Evolutionary conservation across 768 basidiomycete genomes (phyloP).

Genomic region (Fomitopsis serialis): DNA sequence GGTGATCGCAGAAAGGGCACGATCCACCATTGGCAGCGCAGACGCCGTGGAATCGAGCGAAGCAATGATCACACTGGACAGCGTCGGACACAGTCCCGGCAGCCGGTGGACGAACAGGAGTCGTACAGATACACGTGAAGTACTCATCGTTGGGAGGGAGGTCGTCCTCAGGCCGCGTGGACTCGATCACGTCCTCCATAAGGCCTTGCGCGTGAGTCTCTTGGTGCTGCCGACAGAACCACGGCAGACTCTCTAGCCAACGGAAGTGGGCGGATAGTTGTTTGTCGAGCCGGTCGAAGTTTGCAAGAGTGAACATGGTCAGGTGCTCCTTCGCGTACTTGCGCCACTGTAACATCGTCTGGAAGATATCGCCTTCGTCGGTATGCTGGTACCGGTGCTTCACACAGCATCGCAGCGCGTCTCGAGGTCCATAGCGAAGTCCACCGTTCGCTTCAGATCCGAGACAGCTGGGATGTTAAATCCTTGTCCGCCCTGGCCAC

Average conservation of each 20-base stretch:
- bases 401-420: conserved; percentile 68
- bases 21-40: conserved; percentile 88
- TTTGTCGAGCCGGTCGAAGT: conserved; percentile 65
- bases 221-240: conserved; percentile 69
- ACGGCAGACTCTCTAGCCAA: conserved; percentile 74
- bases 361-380: conserved; percentile 62
- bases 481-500: conserved; percentile 72
- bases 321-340: conserved; percentile 68
- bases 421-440: conserved; percentile 77
- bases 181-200: conserved; percentile 69
- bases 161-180: conserved; percentile 75
- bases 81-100: conserved; percentile 73
- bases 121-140: conserved; percentile 79
- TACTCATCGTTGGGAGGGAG: conserved; percentile 75
- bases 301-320: conserved; percentile 65
- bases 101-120: conserved; percentile 74
- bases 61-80: conserved; percentile 88
- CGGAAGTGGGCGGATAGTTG: conserved; percentile 62
- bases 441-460: conserved; percentile 63
- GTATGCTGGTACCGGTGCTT: conserved; percentile 52
- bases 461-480: conserved; percentile 60
- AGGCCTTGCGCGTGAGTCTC: conserved; percentile 59
- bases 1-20: conserved; percentile 87
- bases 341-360: conserved; percentile 69
- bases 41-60: conserved; percentile 78